Evolutionary conservation across 441 rosid species (phyloP), one percentile per base, ranked within the genome.

Genomic region (Arabidopsis lyrata): DNA sequence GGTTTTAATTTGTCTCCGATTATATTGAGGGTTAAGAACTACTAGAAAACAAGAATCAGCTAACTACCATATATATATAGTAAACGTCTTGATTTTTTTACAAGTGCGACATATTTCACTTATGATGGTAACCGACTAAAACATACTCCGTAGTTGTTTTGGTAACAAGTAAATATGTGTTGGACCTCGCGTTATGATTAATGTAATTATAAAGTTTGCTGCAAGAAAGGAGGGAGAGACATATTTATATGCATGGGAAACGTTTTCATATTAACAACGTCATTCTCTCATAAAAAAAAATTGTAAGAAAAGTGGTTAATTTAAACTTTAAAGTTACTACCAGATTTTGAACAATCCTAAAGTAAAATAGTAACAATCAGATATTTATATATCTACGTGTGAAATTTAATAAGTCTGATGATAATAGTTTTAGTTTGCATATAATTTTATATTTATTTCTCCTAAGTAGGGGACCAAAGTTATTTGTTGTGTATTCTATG

Each of bases 381-480:
- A 70, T 64, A 47, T 57, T 59, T 38, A 48, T 38, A 57, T 3
- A 49, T 52, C 12, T 42, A 47, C 39, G 4, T 15, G 27, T 44
- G 48, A 27, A 14, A 5, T 18, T 32, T 13, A 18, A 39, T 57
- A 74, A 52, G 58, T 54, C 29, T 22, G 39, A 75, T 42, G 64
- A 53, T 61, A 29, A 62, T 36, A 38, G 45, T 36, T 34, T 68
- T 54, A 35, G 63, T 35, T 53, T 62, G 41, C 59, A 67, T 75
- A 77, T 56, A 77, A 70, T 15, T 68, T 71, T 63, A 35, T 13
- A 18, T 39, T 35, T 34, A 56, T 63, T 60, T 68, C 73, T 79
- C 83, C 66, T 18, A 18, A 44, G 42, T 78, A 74, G 81, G 69
- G 63, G 72, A 60, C 80, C 42, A 73, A 63, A 48, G 39, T 42